Evolutionary conservation across 345 rosid genomes (phyloP).

Genomic region (Psidium friedrichsthalianum): DNA sequence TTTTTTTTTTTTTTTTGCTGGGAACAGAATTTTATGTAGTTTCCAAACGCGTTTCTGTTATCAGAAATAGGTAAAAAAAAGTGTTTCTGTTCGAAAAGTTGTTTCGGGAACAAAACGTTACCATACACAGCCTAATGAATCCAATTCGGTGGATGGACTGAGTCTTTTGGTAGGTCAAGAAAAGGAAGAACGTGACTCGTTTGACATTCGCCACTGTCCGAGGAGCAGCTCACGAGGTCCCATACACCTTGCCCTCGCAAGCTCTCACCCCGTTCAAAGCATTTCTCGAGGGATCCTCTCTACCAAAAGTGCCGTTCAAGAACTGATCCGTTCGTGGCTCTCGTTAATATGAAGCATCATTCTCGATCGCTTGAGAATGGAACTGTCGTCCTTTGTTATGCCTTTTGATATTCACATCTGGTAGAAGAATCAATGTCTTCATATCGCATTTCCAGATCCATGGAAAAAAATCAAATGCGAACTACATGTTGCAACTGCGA

Average conservation of each 20-base stretch:
- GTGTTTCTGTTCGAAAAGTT: no score
- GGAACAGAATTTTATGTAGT: no score
- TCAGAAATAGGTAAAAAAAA: no score
- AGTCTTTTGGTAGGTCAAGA: not conserved
- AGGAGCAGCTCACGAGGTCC: conserved; percentile 4
- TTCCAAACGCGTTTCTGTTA: no score
- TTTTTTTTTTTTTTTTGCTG: no score
- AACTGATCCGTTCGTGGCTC: not conserved
- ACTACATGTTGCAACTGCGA: not conserved
- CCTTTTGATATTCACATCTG: not conserved
- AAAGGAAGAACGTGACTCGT: not conserved
- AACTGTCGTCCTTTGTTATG: not conserved
- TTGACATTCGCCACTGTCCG: not conserved
- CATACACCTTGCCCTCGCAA: not conserved
- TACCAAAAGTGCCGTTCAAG: not conserved
- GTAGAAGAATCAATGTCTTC: not conserved
- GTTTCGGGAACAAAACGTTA: no score
- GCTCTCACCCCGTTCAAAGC: not conserved
- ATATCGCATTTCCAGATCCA: not conserved
- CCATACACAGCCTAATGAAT: no score
- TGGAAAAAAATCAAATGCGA: not conserved
- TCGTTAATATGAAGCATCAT: not conserved
- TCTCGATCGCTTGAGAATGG: not conserved
- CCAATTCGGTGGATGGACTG: not conserved
- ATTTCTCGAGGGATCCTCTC: not conserved